Evolutionary conservation across 345 rosid species (phyloP).

Genomic region (Carallia pectinifolia): DNA sequence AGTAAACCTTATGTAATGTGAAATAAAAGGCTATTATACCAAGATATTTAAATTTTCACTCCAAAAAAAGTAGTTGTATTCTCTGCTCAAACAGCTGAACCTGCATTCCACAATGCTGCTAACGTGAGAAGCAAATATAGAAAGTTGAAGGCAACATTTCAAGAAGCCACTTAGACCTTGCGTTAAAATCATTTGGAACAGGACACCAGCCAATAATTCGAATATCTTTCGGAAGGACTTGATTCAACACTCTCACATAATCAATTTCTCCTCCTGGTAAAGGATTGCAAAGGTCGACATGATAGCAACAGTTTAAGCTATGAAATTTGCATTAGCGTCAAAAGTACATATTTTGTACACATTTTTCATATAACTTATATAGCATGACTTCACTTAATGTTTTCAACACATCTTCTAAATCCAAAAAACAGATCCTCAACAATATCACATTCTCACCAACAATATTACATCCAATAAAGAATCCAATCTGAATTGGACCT

Average conservation of each 20-base stretch:
- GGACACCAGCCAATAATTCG: slow-evolving; percentile 94
- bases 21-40: slow-evolving; percentile 26
- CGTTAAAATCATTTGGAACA: slow-evolving; percentile 73
- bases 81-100: slow-evolving; percentile 85
- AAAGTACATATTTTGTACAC: not conserved
- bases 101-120: slow-evolving; percentile 36
- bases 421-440: too few species aligned
- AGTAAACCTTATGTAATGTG: not conserved
- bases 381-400: not conserved
- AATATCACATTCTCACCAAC: too few species aligned
- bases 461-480: too few species aligned
- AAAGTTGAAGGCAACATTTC: not conserved
- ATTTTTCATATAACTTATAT: not conserved
- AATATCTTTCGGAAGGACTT: slow-evolving; percentile 85
- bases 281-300: not conserved
- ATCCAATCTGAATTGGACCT: too few species aligned
- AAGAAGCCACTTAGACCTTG: slow-evolving; percentile 53
- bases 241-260: slow-evolving; percentile 81
- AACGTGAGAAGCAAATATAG: not conserved
- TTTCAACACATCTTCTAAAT: too few species aligned
- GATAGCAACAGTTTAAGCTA: slow-evolving; percentile 6
- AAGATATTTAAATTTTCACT: slow-evolving; percentile 56
- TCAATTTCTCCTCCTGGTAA: slow-evolving; percentile 71
- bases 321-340: not conserved
- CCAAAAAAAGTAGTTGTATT: slow-evolving; percentile 85